phyloP scores from a whole-genome alignment of 208 protist genomes.

The Endotrypanum monterogeii region DNA sequence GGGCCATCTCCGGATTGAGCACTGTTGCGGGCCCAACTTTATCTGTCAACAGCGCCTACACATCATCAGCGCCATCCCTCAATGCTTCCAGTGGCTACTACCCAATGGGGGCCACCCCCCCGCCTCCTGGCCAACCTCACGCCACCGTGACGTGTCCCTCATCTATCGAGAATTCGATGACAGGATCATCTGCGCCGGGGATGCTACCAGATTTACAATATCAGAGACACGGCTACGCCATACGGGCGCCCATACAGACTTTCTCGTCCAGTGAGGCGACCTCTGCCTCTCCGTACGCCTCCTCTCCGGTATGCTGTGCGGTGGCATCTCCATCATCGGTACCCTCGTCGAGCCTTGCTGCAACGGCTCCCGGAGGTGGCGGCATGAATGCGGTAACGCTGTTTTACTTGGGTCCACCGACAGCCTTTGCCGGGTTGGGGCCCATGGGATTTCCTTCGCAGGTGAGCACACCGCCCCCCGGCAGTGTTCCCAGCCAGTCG shows the following conservation, averaged over 20 bases:
- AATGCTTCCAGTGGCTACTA: slow-evolving; percentile 1
- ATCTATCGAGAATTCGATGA: not conserved
- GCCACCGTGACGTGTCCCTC: not conserved
- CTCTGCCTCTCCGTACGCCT: not conserved
- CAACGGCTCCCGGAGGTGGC: not conserved
- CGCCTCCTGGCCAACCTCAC: not conserved
- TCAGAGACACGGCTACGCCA: not conserved
- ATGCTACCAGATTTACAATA: too few relatives aligned
- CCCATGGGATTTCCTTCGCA: not conserved
- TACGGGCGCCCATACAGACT: not conserved
- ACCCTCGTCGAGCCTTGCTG: not conserved
- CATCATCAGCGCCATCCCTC: not conserved
- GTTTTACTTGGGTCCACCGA: not conserved
- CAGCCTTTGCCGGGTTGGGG: not conserved
- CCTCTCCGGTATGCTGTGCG: not conserved
- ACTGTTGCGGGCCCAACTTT: not conserved
- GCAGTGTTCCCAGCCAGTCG: not conserved
- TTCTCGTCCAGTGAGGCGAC: not conserved
- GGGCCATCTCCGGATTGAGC: not conserved
- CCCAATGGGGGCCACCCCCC: not conserved
- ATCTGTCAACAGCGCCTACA: slow-evolving; percentile 1
- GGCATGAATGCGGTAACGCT: not conserved
- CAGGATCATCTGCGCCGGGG: not conserved
- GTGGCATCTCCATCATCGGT: not conserved
- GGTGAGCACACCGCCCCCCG: not conserved